Percentiles rank a stretch among this genome's conserved stretches.
phyloP scores from a whole-genome alignment of 1,284 basidiomycete genomes.

The Singerocomus rubriflavus region DNA sequence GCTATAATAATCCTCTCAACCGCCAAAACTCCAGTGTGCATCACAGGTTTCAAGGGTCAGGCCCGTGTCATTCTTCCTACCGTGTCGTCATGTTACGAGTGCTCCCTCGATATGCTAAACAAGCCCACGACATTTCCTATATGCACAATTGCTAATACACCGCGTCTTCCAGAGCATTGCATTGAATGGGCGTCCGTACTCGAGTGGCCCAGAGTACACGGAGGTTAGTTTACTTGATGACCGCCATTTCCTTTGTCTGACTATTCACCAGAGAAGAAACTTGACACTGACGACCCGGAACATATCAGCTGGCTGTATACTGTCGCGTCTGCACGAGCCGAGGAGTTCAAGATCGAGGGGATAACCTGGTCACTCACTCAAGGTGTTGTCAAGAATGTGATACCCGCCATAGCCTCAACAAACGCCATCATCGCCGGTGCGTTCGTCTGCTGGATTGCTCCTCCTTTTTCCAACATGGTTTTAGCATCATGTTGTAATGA shows the following conservation, averaged over 20 bases:
- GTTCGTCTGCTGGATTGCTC: conserved; percentile 14
- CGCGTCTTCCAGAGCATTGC: conserved; percentile 96
- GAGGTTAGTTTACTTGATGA: conserved; percentile 51
- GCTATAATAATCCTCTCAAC: conserved; percentile 7
- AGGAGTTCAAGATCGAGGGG: conserved; percentile 94
- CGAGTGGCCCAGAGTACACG: conserved; percentile 93
- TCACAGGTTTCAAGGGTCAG: conserved; percentile 94
- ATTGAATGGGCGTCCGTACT: conserved; percentile 99
- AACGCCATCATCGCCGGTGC: conserved; percentile 93
- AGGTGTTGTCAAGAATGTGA: conserved; percentile 99
- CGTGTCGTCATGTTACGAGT: conserved; percentile 96
- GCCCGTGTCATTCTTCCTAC: conserved; percentile 96
- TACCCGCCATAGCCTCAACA: conserved; percentile 95
- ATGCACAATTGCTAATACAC: conserved; percentile 99
- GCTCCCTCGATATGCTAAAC: conserved; percentile 97
- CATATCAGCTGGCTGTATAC: conserved; percentile 95
- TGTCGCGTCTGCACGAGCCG: conserved; percentile 76
- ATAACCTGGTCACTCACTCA: conserved; percentile 98
- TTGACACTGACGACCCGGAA: conserved; percentile 96
- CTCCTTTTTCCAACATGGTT: conserved; percentile 1
- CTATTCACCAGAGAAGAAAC: conserved; percentile 71
- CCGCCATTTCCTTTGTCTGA: conserved; percentile 4
- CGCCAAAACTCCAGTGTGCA: conserved; percentile 1
- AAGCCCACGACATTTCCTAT: conserved; percentile 97
- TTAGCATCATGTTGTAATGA: conserved; percentile 97